phyloP scores from a whole-genome alignment of 495 filamentous ascomycete species.

The Aspergillus carlsbadensis region DNA sequence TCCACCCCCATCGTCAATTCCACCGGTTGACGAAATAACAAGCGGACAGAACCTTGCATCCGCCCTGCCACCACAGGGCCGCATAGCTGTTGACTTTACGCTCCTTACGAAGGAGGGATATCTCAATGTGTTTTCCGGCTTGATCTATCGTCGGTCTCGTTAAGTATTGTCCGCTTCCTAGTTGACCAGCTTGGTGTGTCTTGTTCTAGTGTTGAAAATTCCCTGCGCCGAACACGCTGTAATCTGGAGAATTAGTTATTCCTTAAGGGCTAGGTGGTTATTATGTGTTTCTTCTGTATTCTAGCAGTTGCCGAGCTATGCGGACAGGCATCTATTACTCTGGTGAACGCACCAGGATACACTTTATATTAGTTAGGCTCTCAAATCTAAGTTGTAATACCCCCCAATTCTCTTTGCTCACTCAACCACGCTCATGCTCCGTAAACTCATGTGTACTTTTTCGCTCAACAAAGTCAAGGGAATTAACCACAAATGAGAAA shows the following conservation, averaged over 20 bases:
- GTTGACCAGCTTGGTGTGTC: neutral
- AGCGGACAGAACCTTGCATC: constrained; percentile 30
- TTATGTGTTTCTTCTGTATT: neutral
- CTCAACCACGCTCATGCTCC: too few species aligned
- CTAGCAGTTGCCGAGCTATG: neutral
- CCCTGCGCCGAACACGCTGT: too few species aligned
- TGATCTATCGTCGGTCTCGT: constrained; percentile 40
- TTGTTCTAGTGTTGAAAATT: too few species aligned
- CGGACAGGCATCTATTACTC: neutral
- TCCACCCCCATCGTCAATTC: constrained; percentile 32
- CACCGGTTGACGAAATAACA: constrained; percentile 25
- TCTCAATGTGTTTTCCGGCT: constrained; percentile 44
- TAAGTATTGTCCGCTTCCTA: constrained; percentile 10
- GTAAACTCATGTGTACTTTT: too few species aligned
- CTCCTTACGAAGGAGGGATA: constrained; percentile 46
- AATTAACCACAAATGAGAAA: too few species aligned
- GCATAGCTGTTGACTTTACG: constrained; percentile 44
- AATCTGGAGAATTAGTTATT: too few species aligned
- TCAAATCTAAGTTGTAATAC: neutral
- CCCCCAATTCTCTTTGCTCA: too few species aligned
- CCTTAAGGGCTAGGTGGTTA: too few species aligned
- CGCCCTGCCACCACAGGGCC: constrained; percentile 28
- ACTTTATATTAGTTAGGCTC: too few species aligned
- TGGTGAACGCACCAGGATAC: neutral
- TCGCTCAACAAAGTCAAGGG: too few species aligned